phyloP scores from a whole-genome alignment of 2,329 filamentous ascomycete species.

The Calonectria montana region DNA sequence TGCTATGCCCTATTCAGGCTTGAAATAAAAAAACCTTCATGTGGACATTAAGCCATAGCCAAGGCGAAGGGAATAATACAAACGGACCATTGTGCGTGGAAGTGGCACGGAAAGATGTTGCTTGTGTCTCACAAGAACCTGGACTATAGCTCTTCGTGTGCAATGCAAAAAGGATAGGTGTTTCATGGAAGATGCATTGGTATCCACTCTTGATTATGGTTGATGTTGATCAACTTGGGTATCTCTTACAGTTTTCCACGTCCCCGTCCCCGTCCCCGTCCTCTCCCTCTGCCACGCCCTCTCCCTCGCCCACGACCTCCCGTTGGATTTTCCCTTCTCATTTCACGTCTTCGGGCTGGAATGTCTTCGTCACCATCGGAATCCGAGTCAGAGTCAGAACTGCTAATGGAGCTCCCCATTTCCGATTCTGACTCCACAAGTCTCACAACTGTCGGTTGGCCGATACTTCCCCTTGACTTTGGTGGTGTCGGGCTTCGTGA shows the following conservation, averaged over 20 bases:
- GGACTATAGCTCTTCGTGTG: too few species aligned
- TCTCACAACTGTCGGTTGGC: constrained; percentile 37
- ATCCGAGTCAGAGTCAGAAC: constrained; percentile 28
- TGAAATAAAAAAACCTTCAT: neutral
- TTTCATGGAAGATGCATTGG: neutral
- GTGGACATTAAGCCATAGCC: neutral
- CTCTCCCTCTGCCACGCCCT: constrained; percentile 28
- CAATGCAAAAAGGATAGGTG: neutral
- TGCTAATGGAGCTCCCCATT: constrained; percentile 19
- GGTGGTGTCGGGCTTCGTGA: constrained; percentile 32
- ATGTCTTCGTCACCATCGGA: constrained; percentile 39
- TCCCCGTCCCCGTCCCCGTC: constrained; percentile 9
- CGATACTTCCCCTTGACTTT: neutral
- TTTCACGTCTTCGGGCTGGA: constrained; percentile 30
- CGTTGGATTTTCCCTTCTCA: constrained; percentile 16
- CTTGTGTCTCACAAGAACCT: too few species aligned
- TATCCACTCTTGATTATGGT: neutral
- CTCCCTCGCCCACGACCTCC: constrained; percentile 26
- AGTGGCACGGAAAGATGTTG: neutral
- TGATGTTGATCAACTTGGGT: neutral
- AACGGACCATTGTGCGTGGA: neutral
- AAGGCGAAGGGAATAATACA: too few species aligned
- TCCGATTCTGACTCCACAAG: constrained; percentile 41
- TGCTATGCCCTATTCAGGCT: neutral
- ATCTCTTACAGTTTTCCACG: neutral